Percentiles rank a stretch among this genome's conserved stretches.
Conservation (phyloP, 1,284 basidiomycete genomes). For the Coniferiporia sulphurascens region DNA sequence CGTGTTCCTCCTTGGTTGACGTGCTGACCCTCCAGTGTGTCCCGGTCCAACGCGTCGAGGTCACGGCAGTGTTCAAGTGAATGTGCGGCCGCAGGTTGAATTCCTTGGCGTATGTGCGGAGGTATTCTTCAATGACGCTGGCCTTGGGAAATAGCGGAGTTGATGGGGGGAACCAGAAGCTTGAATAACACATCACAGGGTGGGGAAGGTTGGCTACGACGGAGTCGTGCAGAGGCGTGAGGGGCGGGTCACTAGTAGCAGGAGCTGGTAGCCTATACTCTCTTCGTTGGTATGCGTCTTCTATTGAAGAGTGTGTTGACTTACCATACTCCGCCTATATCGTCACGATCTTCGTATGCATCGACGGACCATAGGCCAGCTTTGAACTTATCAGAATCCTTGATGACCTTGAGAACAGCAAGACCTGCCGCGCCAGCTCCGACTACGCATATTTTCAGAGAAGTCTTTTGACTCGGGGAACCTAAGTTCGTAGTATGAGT, state of each 20-base stretch:
- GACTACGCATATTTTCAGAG: constrained; percentile 51
- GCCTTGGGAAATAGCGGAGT: constrained; percentile 66
- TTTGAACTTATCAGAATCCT: constrained; percentile 52
- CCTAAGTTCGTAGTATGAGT: background rate
- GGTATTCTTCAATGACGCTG: constrained; percentile 51
- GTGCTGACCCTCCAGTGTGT: constrained; percentile 49
- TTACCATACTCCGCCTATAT: constrained; percentile 71
- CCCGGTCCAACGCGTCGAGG: constrained; percentile 36
- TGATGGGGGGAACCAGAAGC: constrained; percentile 59
- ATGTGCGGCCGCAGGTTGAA: constrained; percentile 56
- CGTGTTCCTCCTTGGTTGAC: constrained; percentile 32
- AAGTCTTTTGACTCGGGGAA: background rate
- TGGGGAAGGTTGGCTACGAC: constrained; percentile 74
- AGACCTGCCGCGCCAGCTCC: constrained; percentile 68
- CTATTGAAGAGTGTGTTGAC: constrained; percentile 19
- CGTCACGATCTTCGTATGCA: constrained; percentile 58
- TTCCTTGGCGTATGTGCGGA: constrained; percentile 51
- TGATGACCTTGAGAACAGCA: constrained; percentile 56
- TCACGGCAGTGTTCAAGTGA: constrained; percentile 46
- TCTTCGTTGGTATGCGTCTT: constrained; percentile 10
- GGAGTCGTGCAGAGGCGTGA: constrained; percentile 69
- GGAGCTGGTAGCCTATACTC: constrained; percentile 51
- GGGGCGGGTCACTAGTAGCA: constrained; percentile 47
- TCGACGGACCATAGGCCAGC: constrained; percentile 50
- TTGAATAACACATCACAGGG: constrained; percentile 63